Conservation (phyloP, 257 asterid genomes). For the Agastache rugosa region DNA sequence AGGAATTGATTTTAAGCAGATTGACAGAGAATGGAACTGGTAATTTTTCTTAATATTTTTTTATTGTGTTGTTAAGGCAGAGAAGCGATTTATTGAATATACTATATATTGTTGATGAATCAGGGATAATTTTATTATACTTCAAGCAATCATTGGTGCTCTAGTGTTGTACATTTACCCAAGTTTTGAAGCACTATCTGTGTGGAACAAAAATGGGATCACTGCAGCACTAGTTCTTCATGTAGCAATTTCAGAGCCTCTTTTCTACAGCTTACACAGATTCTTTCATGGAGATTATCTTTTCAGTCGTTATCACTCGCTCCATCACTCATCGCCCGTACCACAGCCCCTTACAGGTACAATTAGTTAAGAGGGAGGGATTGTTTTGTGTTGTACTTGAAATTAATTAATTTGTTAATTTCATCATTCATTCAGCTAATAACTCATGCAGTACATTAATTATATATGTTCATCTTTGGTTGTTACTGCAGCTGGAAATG, state of each 20-base stretch:
- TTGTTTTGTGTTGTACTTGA: not conserved
- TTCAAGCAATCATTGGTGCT: constrained; percentile 69
- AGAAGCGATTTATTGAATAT: not conserved
- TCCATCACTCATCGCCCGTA: constrained; percentile 81
- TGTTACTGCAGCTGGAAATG: constrained; percentile 75
- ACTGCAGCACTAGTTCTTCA: constrained; percentile 58
- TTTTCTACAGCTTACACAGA: constrained; percentile 72
- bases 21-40: constrained; percentile 91
- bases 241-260: constrained; percentile 71
- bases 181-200: constrained; percentile 43
- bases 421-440: not conserved
- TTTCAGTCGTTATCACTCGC: constrained; percentile 67
- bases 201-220: constrained; percentile 66
- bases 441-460: too few species aligned
- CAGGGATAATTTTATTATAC: constrained; percentile 87
- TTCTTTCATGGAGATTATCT: constrained; percentile 66
- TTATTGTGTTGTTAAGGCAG: not conserved
- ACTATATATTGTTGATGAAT: not conserved
- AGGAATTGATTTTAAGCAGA: constrained; percentile 83
- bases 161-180: constrained; percentile 52
- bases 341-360: constrained; percentile 85
- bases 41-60: constrained; percentile 20
- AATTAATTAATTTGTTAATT: not conserved
- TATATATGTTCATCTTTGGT: not conserved
- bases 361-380: not conserved